Conservation (phyloP, 2,329 filamentous ascomycete genomes). For the Fusarium nodosum region DNA sequence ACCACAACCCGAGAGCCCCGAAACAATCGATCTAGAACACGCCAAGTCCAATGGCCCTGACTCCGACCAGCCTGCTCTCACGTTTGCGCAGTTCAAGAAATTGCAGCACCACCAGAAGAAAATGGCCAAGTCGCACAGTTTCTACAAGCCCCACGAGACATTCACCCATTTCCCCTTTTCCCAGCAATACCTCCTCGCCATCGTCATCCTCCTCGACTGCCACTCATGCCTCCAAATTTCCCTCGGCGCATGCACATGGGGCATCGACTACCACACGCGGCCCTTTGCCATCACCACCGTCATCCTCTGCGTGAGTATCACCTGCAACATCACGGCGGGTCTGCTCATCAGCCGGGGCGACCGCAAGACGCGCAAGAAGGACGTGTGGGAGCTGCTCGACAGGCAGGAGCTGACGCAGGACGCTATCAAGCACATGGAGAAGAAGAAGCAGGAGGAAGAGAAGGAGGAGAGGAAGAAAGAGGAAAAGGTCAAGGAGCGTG, state of each 20-base stretch:
- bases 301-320: conserved; percentile 83
- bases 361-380: conserved; percentile 84
- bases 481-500: conserved; percentile 1
- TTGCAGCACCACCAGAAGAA: conserved; percentile 84
- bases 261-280: conserved; percentile 77
- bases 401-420: conserved; percentile 79
- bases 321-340: conserved; percentile 81
- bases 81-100: conserved; percentile 73
- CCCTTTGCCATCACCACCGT: conserved; percentile 81
- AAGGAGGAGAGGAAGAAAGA: conserved; percentile 31
- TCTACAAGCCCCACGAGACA: conserved; percentile 91
- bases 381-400: conserved; percentile 82
- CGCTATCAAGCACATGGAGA: conserved; percentile 64
- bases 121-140: conserved; percentile 85
- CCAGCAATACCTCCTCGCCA: conserved; percentile 77
- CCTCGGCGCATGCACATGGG: conserved; percentile 83
- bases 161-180: conserved; percentile 85
- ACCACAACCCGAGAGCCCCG: conserved; percentile 59
- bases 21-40: conserved; percentile 57
- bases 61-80: conserved; percentile 72
- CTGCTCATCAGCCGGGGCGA: conserved; percentile 83
- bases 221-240: conserved; percentile 86
- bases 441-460: conserved; percentile 55
- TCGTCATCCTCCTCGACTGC: conserved; percentile 83
- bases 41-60: conserved; percentile 56